Evolutionary conservation across 2,329 filamentous ascomycete genomes (phyloP).

Genomic region (Arthrobotrys musiformis): DNA sequence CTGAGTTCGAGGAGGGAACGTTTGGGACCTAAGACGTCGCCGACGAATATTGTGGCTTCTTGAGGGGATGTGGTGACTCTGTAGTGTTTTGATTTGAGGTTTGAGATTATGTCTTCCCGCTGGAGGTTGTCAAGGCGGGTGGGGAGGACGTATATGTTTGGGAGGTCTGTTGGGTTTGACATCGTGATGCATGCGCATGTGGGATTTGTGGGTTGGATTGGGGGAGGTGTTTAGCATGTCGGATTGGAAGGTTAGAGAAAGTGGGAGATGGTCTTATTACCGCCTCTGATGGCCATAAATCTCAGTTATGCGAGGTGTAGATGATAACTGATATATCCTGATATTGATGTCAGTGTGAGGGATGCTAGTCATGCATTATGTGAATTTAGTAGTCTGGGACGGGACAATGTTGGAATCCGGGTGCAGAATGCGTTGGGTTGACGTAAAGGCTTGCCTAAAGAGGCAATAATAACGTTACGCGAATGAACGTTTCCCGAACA

Average conservation of each 20-base stretch:
- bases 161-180: conserved; percentile 66
- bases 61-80: conserved; percentile 1
- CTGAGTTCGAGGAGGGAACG: conserved; percentile 82
- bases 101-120: conserved; percentile 76
- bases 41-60: conserved; percentile 79
- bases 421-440: conserved; percentile 15
- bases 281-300: background rate
- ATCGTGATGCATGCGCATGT: too few species aligned
- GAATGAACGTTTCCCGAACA: background rate
- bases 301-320: background rate
- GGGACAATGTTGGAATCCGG: conserved; percentile 30
- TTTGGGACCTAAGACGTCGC: conserved; percentile 75
- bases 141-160: conserved; percentile 77
- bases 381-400: background rate
- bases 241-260: background rate
- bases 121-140: conserved; percentile 72
- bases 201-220: background rate
- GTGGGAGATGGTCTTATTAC: background rate
- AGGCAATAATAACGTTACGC: conserved; percentile 17
- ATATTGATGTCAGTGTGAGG: too few species aligned
- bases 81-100: conserved; percentile 23
- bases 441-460: conserved; percentile 5
- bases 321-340: background rate
- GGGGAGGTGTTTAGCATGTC: conserved; percentile 14
- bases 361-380: background rate